Base-by-base conservation (phyloP, 768 basidiomycete genomes). In the Podaxis sp. region DNA sequence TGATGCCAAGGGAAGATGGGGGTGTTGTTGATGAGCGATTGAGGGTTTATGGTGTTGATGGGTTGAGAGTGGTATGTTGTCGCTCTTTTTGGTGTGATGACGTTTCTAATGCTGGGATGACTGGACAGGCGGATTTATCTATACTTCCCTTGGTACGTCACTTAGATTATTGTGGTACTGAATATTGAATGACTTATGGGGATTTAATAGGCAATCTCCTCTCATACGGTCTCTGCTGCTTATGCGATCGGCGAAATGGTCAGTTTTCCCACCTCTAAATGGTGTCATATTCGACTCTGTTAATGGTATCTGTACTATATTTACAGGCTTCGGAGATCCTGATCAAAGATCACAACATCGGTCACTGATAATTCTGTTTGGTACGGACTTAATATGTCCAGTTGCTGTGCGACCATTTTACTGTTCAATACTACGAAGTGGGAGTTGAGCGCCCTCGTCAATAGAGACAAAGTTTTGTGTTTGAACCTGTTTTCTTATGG, bases 21-120 rank as follows among this genome's bases (percentile, higher is more conserved):
- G 75, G 75, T 46, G 75, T 75, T 12, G 74, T 76, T 20, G 74
- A 74, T 60, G 60, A 69, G n/a, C 56, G 65, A 10, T 64, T 76
- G 51, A 67, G 58, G 50, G 75, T 76, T 11, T 75, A 75, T 57
- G 75, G 75, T n/a, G 71, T 71, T 11, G 62, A 54, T 36, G 73
- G 76, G 54, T 41, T 76, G 15, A 65, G 73, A 53, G 70, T 76
- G 51, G 72, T 70, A 10, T 62, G 72, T 64, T 38, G 30, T 40
- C 73, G 49, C 71, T 0, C 71, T 73, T 22, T 72, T 72, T 56
- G 5, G 0, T 30, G 50, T 13, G 15, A n/a, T 13, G 22, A n/a
- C 36, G n/a, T 30, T n/a, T 8, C 36, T 58, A 11, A 50, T 13
- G 13, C 41, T 44, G 13, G 15, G 20, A 46, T 1, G 6, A 38